Conservation (phyloP, 805 yeast genomes). For the Scheffersomyces lignosus region DNA sequence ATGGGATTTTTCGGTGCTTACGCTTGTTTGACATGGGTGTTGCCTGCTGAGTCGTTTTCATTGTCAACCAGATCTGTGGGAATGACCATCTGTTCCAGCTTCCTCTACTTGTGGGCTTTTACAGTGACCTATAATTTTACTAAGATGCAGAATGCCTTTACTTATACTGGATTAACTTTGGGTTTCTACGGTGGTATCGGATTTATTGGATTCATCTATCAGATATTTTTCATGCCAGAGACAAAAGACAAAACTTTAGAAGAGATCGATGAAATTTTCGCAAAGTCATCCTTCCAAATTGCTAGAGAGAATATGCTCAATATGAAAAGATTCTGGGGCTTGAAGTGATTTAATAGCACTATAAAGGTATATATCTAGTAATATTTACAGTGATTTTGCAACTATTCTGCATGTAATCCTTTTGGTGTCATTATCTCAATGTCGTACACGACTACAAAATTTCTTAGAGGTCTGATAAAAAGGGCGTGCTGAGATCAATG, state of each 20-base stretch:
- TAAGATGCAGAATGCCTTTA: slow-evolving; percentile 54
- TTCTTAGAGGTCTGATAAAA: neutral
- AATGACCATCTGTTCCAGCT: slow-evolving; percentile 59
- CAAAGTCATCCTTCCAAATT: slow-evolving; percentile 43
- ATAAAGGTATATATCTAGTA: too few species aligned
- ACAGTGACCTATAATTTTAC: slow-evolving; percentile 65
- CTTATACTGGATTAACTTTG: slow-evolving; percentile 59
- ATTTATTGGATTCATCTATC: slow-evolving; percentile 54
- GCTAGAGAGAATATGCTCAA: slow-evolving; percentile 35
- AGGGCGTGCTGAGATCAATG: too few species aligned
- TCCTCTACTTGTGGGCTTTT: slow-evolving; percentile 61
- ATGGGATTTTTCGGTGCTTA: slow-evolving; percentile 68
- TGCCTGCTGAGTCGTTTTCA: slow-evolving; percentile 65
- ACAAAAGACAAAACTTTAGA: slow-evolving; percentile 71
- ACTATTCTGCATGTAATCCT: neutral
- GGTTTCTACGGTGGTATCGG: slow-evolving; percentile 73
- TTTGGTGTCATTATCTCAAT: too few species aligned
- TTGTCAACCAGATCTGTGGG: slow-evolving; percentile 61
- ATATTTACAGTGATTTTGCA: neutral
- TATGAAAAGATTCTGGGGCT: slow-evolving; percentile 20
- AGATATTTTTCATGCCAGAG: slow-evolving; percentile 62
- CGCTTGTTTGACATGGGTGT: slow-evolving; percentile 67
- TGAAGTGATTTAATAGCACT: too few species aligned
- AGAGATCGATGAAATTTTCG: slow-evolving; percentile 66
- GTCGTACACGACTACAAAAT: neutral